Conservation (phyloP, 805 yeast species). For the Candida incommunis region DNA sequence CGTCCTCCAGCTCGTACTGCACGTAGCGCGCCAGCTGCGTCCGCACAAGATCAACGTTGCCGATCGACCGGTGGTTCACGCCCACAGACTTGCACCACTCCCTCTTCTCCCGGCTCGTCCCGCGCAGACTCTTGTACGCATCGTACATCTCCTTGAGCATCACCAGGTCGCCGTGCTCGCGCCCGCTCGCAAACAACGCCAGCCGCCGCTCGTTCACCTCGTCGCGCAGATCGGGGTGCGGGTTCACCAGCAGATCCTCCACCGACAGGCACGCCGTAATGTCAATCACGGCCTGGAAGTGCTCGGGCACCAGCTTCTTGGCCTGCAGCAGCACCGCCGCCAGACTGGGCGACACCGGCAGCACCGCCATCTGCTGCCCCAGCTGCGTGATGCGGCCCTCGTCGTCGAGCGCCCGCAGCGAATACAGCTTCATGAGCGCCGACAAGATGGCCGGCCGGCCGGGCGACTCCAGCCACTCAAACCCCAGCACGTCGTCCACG, state of each 20-base stretch:
- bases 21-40: slow-evolving; percentile 63
- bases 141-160: slow-evolving; percentile 69
- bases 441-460: slow-evolving; percentile 60
- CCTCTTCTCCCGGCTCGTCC: slow-evolving; percentile 42
- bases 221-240: slow-evolving; percentile 68
- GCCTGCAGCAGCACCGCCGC: slow-evolving; percentile 76
- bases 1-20: slow-evolving; percentile 25
- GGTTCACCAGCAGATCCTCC: slow-evolving; percentile 71
- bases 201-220: slow-evolving; percentile 67
- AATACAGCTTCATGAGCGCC: slow-evolving; percentile 65
- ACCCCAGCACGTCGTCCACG: slow-evolving; percentile 66
- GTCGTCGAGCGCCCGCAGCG: slow-evolving; percentile 67
- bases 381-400: slow-evolving; percentile 60
- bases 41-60: slow-evolving; percentile 61
- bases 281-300: slow-evolving; percentile 42
- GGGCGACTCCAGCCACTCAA: slow-evolving; percentile 92
- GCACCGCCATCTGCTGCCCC: slow-evolving; percentile 76
- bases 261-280: slow-evolving; percentile 88
- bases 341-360: slow-evolving; percentile 87
- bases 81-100: slow-evolving; percentile 76
- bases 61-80: slow-evolving; percentile 65
- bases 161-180: slow-evolving; percentile 65
- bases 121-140: slow-evolving; percentile 26
- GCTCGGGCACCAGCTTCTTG: slow-evolving; percentile 28
- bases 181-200: slow-evolving; percentile 56